Evolutionary conservation across 2,329 filamentous ascomycete species (phyloP).

Genomic region (Phoma sp.): DNA sequence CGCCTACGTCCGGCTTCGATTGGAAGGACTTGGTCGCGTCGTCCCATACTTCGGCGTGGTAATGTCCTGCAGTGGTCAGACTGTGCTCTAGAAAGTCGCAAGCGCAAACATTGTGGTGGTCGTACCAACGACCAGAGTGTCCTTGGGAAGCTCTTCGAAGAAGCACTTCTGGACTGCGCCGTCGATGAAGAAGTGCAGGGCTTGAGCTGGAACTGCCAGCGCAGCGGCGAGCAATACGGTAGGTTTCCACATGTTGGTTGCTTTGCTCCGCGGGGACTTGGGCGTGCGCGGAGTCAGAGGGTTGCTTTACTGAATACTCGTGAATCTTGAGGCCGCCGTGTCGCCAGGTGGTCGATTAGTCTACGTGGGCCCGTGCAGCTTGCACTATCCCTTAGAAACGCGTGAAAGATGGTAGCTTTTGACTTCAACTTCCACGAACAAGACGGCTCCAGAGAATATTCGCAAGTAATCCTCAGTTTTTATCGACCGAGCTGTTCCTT

Average conservation of each 20-base stretch:
- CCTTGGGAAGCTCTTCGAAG: slow-evolving; percentile 97
- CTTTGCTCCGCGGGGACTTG: slow-evolving; percentile 28
- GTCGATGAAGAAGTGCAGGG: slow-evolving; percentile 96
- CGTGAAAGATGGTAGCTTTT: not conserved
- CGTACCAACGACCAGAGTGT: slow-evolving; percentile 89
- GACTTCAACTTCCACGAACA: not conserved
- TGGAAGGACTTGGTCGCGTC: slow-evolving; percentile 71
- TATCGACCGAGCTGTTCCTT: too few species aligned
- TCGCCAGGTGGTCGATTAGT: slow-evolving; percentile 35
- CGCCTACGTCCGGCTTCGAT: slow-evolving; percentile 75
- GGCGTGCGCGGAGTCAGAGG: slow-evolving; percentile 26
- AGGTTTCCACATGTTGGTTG: slow-evolving; percentile 42
- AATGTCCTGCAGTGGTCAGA: slow-evolving; percentile 67
- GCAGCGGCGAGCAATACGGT: slow-evolving; percentile 71
- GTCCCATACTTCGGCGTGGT: slow-evolving; percentile 84
- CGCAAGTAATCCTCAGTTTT: not conserved
- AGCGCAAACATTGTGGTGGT: not conserved
- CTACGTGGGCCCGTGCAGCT: not conserved
- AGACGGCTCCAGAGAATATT: not conserved
- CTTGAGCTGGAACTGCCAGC: slow-evolving; percentile 69
- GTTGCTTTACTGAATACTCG: slow-evolving; percentile 29
- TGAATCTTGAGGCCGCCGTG: slow-evolving; percentile 31
- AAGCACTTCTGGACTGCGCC: slow-evolving; percentile 89
- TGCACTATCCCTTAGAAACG: not conserved
- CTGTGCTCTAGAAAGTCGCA: not conserved